Base-by-base conservation (phyloP, 2,329 filamentous ascomycete genomes). In the Fusarium nurragi region DNA sequence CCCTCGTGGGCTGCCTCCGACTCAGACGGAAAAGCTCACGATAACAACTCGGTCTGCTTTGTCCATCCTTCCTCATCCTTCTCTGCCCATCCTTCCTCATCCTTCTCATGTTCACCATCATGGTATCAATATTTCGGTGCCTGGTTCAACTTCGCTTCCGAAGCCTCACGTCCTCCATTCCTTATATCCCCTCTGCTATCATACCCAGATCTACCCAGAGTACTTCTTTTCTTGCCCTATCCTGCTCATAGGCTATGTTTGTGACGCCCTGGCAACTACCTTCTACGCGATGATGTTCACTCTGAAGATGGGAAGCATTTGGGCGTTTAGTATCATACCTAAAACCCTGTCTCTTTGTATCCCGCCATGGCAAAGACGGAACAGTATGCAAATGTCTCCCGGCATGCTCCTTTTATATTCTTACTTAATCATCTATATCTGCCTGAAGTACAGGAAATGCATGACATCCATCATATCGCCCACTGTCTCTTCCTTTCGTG, bases 41-140 rank as follows among this genome's bases (percentile, higher is more conserved):
- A 71, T 71, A 71, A 71, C 69, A 65, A 67, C 32, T 68, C 68
- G 68, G 59, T 58, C 41, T 53, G n/a, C 30, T 60, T 64, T 51
- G n/a, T n/a, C n/a, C n/a, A n/a, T n/a, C n/a, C n/a, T n/a, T n/a
- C n/a, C n/a, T n/a, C n/a, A n/a, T 62, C 49, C 61, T 61, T 43
- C 13, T 30, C 18, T 40, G 13, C 8, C 44, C 25, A 21, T 45
- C 28, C 48, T 43, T 53, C 23, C 22, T 25, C 54, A 41, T 28
- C 18, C 9, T 38, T 54, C 38, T 47, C 43, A 25, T 43, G 41
- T 54, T 56, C 32, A 40, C 28, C 26, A 30, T 52, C 26, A 51
- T 38, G 32, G 37, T 52, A n/a, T 37, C 53, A 9, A 10, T 13
- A n/a, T 23, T 32, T 39, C 28, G 39, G 37, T 46, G 26, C 57